A percentile compares a stretch with the other conserved stretches of the same genome.
Conservation (phyloP, 2,329 filamentous ascomycete genomes). For the Furcasterigmium furcatum region DNA sequence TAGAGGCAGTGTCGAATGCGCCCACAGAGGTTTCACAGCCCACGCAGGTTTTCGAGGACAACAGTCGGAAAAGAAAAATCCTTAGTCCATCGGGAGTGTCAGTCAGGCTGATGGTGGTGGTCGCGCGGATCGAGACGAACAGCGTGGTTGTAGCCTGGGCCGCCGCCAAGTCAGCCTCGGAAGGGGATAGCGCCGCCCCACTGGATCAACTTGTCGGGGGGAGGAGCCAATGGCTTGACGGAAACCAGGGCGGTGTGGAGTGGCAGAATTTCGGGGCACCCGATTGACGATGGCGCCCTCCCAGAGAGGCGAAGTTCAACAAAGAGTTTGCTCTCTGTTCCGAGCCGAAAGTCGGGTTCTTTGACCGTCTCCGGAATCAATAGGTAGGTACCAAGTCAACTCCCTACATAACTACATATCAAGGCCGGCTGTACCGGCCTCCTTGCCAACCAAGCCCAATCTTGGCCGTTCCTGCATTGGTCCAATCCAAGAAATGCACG, state of each 20-base stretch:
- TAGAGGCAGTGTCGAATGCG: not conserved
- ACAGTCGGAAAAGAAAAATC: not conserved
- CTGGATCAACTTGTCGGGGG: not conserved
- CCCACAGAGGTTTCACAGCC: not conserved
- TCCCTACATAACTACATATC: too few species aligned
- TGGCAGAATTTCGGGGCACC: not conserved
- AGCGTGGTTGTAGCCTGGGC: too few species aligned
- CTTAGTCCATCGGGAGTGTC: not conserved
- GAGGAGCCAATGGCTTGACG: not conserved
- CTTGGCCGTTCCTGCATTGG: not conserved
- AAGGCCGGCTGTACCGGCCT: too few species aligned
- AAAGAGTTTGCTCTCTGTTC: too few species aligned
- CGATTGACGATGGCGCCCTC: not conserved
- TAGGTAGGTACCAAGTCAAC: too few species aligned
- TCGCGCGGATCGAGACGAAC: not conserved
- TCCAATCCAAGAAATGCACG: not conserved
- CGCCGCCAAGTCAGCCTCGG: too few species aligned
- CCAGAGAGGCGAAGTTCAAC: not conserved
- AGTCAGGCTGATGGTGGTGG: not conserved
- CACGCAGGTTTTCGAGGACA: not conserved
- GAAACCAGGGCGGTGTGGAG: not conserved
- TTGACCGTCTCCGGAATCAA: too few species aligned
- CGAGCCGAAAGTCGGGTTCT: too few species aligned
- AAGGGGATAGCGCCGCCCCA: slow-evolving; percentile 1
- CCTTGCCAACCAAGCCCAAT: too few species aligned